Evolutionary conservation across 805 yeast species (phyloP).

Genomic region (Candida dajiaensis): DNA sequence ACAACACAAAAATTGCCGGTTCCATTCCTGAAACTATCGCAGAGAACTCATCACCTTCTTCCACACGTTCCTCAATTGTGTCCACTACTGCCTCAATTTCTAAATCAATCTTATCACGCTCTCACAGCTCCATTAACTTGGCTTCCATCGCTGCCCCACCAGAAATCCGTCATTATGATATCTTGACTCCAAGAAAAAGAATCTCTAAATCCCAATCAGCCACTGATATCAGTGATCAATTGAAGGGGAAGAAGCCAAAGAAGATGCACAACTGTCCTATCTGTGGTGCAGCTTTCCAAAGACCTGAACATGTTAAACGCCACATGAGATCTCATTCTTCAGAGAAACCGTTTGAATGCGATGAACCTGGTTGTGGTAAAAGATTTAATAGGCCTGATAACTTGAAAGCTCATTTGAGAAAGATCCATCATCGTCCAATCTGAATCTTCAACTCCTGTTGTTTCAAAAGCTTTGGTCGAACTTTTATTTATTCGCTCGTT

Average conservation of each 20-base stretch:
- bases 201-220: slow-evolving; percentile 16
- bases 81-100: not conserved
- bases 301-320: slow-evolving; percentile 70
- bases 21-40: slow-evolving; percentile 2
- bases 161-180: slow-evolving; percentile 22
- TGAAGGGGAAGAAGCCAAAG: slow-evolving; percentile 33
- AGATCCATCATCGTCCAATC: slow-evolving; percentile 59
- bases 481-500: not conserved
- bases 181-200: slow-evolving; percentile 20
- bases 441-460: slow-evolving; percentile 49
- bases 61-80: slow-evolving; percentile 2
- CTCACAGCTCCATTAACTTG: slow-evolving; percentile 48
- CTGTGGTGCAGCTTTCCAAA: slow-evolving; percentile 54
- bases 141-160: slow-evolving; percentile 43
- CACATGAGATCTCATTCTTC: slow-evolving; percentile 74
- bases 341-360: slow-evolving; percentile 72
- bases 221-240: slow-evolving; percentile 11
- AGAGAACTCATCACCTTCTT: slow-evolving; percentile 3
- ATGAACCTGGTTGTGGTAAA: slow-evolving; percentile 56
- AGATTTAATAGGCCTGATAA: slow-evolving; percentile 74
- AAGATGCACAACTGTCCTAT: slow-evolving; percentile 61
- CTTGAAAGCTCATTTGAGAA: slow-evolving; percentile 68
- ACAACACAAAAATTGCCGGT: not conserved
- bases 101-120: slow-evolving; percentile 23
- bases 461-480: slow-evolving; percentile 24